Base-by-base conservation (phyloP, 2,329 filamentous ascomycete genomes). In the Fusarium camptoceras region DNA sequence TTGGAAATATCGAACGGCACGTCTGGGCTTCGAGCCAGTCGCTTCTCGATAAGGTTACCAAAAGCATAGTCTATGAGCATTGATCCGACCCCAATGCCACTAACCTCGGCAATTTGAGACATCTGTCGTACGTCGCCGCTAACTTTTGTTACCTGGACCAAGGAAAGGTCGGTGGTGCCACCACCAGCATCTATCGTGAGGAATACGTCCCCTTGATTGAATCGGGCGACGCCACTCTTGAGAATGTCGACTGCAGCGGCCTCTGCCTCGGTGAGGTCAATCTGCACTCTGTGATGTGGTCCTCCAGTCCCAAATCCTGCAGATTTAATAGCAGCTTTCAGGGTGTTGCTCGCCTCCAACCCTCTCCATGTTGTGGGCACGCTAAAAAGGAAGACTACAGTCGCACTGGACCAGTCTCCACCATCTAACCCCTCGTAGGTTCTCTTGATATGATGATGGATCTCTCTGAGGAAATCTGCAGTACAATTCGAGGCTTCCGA, bases 361-460 rank as follows among this genome's bases (percentile, higher is more conserved):
- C 49, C 49, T 53, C 24, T 53, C 49, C 34, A 53, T 16, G 49
- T 53, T 16, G 34, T 53, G 16, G 49, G 49, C 9, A 53, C 34
- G 41, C 34, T 53, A 20, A 53, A 53, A 8, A 53, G 22, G 18
- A 53, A 53, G 4, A 14, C 20, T 5, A 53, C 25, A 11, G 25
- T 27, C 34, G 20, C 41, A 18, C 8, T 41, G 49, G 49, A 18
- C 49, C 34, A 53, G 25, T 42, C 28, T 22, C 20, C 12, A 5
- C 34, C 37, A 22, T 24, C 28, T 10, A 24, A 41, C 20, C 25
- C 20, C 16, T 53, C 49, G 16, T 53, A 53, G 4, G 49, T 53
- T 18, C 1, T 53, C 18, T 53, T 53, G 10, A 41, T 37, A 16
- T 53, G 49, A 15, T 12, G 34, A n/a, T 53, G 41, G n/a, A 53